phyloP scores from a whole-genome alignment of 75 land plant species.

The Selaginella tamariscina region DNA sequence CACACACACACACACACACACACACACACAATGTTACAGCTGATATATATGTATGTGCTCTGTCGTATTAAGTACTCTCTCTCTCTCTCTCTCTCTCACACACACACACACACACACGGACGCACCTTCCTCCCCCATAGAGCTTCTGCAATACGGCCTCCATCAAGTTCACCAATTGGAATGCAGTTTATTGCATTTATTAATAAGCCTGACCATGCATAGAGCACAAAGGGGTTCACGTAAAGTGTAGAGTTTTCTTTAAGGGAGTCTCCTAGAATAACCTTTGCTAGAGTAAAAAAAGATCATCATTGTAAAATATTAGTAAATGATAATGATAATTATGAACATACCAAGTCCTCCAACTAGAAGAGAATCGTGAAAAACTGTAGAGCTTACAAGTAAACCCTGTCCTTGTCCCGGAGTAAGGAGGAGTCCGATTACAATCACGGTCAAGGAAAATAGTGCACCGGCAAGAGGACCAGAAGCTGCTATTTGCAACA shows the following conservation, averaged over 20 bases:
- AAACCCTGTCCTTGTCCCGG: slow-evolving; percentile 71
- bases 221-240: slow-evolving; percentile 62
- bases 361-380: slow-evolving; percentile 80
- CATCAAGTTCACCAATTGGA: slow-evolving; percentile 92
- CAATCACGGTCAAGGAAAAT: slow-evolving; percentile 44
- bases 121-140: slow-evolving; percentile 95
- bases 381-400: slow-evolving; percentile 51
- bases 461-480: slow-evolving; percentile 76
- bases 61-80: neutral
- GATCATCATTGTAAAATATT: neutral
- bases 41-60: too few species aligned
- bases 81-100: neutral
- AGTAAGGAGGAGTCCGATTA: slow-evolving; percentile 61
- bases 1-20: too few species aligned
- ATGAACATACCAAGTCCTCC: slow-evolving; percentile 60
- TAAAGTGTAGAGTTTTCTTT: slow-evolving; percentile 67
- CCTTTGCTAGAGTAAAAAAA: slow-evolving; percentile 44
- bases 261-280: slow-evolving; percentile 62
- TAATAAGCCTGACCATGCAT: slow-evolving; percentile 91
- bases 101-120: neutral
- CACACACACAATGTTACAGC: too few species aligned
- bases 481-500: slow-evolving; percentile 69
- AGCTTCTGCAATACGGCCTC: slow-evolving; percentile 75
- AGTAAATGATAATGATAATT: neutral
- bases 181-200: slow-evolving; percentile 94